phyloP scores from a whole-genome alignment of 345 rosid genomes.

The Cardamine resedifolia region DNA sequence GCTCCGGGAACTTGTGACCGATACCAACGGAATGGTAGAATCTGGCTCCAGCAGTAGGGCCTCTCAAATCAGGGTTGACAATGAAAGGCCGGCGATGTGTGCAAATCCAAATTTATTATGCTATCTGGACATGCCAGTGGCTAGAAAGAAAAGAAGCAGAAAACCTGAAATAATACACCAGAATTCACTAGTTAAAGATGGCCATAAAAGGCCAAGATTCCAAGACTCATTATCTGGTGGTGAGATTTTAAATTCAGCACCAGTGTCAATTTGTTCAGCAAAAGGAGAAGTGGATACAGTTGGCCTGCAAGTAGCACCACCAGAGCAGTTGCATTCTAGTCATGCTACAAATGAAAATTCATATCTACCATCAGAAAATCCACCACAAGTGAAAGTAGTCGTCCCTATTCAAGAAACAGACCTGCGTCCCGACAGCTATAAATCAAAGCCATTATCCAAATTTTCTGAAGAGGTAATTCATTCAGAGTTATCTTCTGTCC shows the following conservation, averaged over 20 bases:
- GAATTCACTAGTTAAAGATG: constrained; percentile 29
- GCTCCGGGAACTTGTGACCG: constrained; percentile 76
- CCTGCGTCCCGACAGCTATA: constrained; percentile 25
- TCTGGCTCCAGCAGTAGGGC: constrained; percentile 47
- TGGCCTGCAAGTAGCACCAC: constrained; percentile 30
- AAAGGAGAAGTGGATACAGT: constrained; percentile 35
- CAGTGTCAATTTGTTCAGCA: constrained; percentile 27
- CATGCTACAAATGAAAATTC: constrained; percentile 28
- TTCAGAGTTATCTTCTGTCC: not conserved
- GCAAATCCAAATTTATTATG: constrained; percentile 45
- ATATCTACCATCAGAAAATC: constrained; percentile 21
- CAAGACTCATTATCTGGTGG: constrained; percentile 27
- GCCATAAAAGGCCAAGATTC: constrained; percentile 46
- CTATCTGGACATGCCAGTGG: constrained; percentile 39
- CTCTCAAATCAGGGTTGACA: constrained; percentile 35
- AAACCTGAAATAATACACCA: constrained; percentile 35
- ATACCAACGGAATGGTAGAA: constrained; percentile 54
- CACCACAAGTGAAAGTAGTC: not conserved
- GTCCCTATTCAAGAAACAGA: constrained; percentile 28
- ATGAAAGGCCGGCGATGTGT: constrained; percentile 26
- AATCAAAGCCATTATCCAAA: constrained; percentile 31
- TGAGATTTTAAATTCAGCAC: constrained; percentile 32
- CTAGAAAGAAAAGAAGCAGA: constrained; percentile 62
- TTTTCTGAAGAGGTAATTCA: constrained; percentile 37
- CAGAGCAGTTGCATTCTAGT: constrained; percentile 27